phyloP scores from a whole-genome alignment of 768 basidiomycete genomes.

The Kockovaella imperatae region DNA sequence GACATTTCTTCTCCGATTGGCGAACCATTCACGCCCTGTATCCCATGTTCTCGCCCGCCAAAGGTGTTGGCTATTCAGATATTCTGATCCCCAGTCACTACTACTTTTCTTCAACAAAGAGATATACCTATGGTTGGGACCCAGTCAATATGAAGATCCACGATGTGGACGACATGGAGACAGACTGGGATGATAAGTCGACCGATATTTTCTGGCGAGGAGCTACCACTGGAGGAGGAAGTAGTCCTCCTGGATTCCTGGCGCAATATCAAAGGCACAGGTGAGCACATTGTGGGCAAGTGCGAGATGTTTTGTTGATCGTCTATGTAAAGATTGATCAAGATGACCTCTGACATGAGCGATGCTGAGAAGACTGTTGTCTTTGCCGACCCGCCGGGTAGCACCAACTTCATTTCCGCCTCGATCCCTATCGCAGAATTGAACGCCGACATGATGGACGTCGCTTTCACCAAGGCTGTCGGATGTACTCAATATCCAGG shows the following conservation, averaged over 20 bases:
- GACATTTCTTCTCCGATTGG: conserved; percentile 97
- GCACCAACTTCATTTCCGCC: conserved; percentile 56
- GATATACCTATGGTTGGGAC: conserved; percentile 91
- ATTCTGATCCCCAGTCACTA: conserved; percentile 94
- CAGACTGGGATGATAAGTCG: conserved; percentile 78
- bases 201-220: conserved; percentile 89
- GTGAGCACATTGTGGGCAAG: conserved; percentile 46
- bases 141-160: conserved; percentile 62
- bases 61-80: conserved; percentile 74
- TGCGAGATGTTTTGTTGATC: neutral
- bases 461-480: conserved; percentile 72
- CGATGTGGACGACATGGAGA: conserved; percentile 75
- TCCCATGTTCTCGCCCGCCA: conserved; percentile 89
- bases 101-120: conserved; percentile 71
- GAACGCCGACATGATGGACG: conserved; percentile 77
- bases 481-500: conserved; percentile 65
- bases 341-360: conserved; percentile 61
- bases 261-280: conserved; percentile 79
- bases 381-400: conserved; percentile 60
- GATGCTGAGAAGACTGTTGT: conserved; percentile 57
- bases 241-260: conserved; percentile 72
- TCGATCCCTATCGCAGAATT: conserved; percentile 56
- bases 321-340: conserved; percentile 54
- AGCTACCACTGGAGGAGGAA: conserved; percentile 90
- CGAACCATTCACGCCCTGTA: conserved; percentile 77